Base-by-base conservation (phyloP, 1,139 yeast genomes). In the Suhomyces atakaporum region DNA sequence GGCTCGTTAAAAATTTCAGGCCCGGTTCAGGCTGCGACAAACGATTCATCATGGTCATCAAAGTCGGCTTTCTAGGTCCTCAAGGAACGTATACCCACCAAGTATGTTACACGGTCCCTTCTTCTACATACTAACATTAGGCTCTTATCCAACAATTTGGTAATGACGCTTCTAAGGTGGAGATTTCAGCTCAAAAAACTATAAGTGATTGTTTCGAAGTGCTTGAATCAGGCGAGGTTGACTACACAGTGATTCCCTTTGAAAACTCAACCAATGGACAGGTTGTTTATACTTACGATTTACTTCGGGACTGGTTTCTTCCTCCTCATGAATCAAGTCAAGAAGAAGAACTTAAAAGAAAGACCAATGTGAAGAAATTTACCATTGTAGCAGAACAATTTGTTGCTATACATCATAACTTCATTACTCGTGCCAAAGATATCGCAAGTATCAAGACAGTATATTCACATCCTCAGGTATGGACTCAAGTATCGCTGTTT, bases 211-310 rank as follows among this genome's bases (percentile, higher is more conserved):
- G 96, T 55, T 85, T 90, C 55, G 66, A 72, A 34, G 60, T 66
- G 1, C 62, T 84, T 15, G 61, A 71, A 31, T 51, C 64, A 1
- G 59, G 64, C 11, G 62, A 62, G 10, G 81, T 81, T 14, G 84
- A 81, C 40, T 83, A 69, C 52, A 81, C 95, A 0, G 84, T 89
- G n/a, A 85, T 92, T 0, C 98, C 98, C 1, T 77, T 87, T 49
- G 97, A 90, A 53, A 92, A 92, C 62, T 88, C 97, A 3, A 85
- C 97, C 7, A 92, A 92, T 57, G 98, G 98, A 0, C 92, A 85
- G 49, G 98, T 92, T 3, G 84, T 83, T 1, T 79, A 81, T 56
- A 87, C 96, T 0, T 81, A 86, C 54, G 96, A 89, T 56, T 66
- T 88, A 12, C 67, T 90, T 23, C 67, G 95, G 44, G 90, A 85